Conservation (phyloP, 345 rosid species). For the Raphanus raphanistrum region DNA sequence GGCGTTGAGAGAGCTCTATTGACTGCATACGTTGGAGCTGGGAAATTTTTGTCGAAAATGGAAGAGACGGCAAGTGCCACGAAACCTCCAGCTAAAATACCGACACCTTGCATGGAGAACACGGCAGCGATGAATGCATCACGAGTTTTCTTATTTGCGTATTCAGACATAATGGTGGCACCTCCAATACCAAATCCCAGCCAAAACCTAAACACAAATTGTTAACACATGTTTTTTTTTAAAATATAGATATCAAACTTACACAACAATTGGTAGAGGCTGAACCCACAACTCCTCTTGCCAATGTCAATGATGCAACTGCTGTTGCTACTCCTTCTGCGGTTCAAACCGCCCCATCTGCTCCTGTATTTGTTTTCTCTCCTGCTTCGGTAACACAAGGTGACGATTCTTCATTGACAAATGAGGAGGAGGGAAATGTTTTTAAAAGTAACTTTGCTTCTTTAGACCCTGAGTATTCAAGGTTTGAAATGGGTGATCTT, state of each 20-base stretch:
- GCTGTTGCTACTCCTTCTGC: too few species aligned
- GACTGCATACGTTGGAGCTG: conserved; percentile 40
- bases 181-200: neutral
- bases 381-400: too few species aligned
- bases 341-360: too few species aligned
- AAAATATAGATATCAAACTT: neutral
- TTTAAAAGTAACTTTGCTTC: too few species aligned
- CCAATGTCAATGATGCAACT: too few species aligned
- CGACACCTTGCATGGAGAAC: neutral
- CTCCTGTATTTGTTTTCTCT: too few species aligned
- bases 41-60: conserved; percentile 40
- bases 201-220: neutral
- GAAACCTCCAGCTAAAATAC: conserved; percentile 46
- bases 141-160: neutral
- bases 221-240: neutral
- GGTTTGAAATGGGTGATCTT: too few species aligned
- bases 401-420: too few species aligned
- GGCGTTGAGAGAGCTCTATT: conserved; percentile 30
- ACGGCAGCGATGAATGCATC: neutral
- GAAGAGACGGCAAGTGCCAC: conserved; percentile 48
- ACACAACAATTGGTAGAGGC: too few species aligned
- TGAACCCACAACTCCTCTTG: too few species aligned
- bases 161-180: neutral
- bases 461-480: too few species aligned
- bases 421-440: too few species aligned